Percentiles rank a stretch among this genome's conserved stretches.
Evolutionary conservation across 2,329 filamentous ascomycete genomes (phyloP).

Genomic region (Neopestalotiopsis sp.): DNA sequence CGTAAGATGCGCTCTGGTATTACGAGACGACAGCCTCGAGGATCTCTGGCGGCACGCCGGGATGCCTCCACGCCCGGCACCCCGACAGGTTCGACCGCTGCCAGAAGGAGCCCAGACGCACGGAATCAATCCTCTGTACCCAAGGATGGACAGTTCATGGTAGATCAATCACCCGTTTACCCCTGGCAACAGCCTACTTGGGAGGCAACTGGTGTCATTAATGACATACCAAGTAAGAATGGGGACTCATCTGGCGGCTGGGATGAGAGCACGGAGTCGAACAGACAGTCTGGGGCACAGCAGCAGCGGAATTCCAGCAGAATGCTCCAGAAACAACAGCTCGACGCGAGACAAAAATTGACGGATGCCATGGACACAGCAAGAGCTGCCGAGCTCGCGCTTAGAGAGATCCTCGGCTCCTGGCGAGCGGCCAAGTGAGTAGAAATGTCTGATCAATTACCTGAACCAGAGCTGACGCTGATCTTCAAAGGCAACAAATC

Average conservation of each 20-base stretch:
- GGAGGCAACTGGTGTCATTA: constrained; percentile 81
- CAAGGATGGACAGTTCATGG: constrained; percentile 48
- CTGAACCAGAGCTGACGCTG: neutral
- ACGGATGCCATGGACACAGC: constrained; percentile 79
- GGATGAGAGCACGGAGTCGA: constrained; percentile 29
- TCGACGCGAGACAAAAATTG: constrained; percentile 68
- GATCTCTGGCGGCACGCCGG: constrained; percentile 62
- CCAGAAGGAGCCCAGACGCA: constrained; percentile 15
- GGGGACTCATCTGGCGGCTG: constrained; percentile 44
- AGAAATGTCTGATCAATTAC: constrained; percentile 34
- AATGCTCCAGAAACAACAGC: constrained; percentile 62
- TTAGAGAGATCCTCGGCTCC: constrained; percentile 82
- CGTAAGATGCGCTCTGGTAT: constrained; percentile 82
- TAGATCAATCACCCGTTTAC: constrained; percentile 58
- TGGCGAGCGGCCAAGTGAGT: constrained; percentile 82
- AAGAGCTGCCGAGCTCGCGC: constrained; percentile 81
- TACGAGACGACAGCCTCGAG: constrained; percentile 82
- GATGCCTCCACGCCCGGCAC: constrained; percentile 67
- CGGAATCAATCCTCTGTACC: constrained; percentile 39
- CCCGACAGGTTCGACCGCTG: constrained; percentile 42
- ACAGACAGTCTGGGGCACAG: constrained; percentile 17
- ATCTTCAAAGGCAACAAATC: constrained; percentile 54
- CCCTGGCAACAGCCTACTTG: constrained; percentile 63
- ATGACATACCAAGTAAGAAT: constrained; percentile 65
- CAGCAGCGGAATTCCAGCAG: constrained; percentile 53